Conservation (phyloP, 2,329 filamentous ascomycete genomes). For the Aspergillus bombycis region DNA sequence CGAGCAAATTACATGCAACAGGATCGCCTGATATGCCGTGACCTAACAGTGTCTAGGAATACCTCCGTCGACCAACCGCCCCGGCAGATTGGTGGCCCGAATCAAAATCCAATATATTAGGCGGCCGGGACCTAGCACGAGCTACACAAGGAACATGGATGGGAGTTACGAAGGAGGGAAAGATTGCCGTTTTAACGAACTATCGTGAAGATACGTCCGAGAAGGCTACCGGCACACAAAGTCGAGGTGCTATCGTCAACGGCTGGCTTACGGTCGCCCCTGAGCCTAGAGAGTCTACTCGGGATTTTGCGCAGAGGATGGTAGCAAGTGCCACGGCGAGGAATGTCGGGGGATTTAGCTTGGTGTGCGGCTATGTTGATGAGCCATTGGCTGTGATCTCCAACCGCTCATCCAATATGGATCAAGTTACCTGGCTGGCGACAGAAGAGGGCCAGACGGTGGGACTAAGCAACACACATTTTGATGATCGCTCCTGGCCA, state of each 20-base stretch:
- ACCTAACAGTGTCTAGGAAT: constrained; percentile 54
- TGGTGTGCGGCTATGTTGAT: constrained; percentile 61
- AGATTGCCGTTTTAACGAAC: constrained; percentile 66
- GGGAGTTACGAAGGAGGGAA: constrained; percentile 63
- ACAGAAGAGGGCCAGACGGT: constrained; percentile 54
- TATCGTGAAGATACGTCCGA: constrained; percentile 60
- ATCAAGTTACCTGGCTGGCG: constrained; percentile 57
- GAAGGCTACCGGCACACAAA: constrained; percentile 51
- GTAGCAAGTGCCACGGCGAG: constrained; percentile 58
- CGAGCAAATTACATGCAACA: background rate
- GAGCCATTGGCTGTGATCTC: constrained; percentile 63
- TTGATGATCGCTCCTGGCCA: constrained; percentile 62
- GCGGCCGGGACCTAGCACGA: constrained; percentile 64
- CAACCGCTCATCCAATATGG: constrained; percentile 59
- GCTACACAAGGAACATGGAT: constrained; percentile 66
- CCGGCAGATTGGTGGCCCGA: constrained; percentile 62
- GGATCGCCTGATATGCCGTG: background rate
- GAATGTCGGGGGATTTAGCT: constrained; percentile 65
- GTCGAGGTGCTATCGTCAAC: constrained; percentile 63
- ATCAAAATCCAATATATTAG: constrained; percentile 59
- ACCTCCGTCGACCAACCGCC: constrained; percentile 63
- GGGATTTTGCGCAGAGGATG: constrained; percentile 57
- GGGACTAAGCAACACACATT: constrained; percentile 64
- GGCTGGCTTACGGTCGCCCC: constrained; percentile 57
- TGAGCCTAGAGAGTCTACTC: constrained; percentile 44